Percentiles rank a stretch among this genome's conserved stretches.
Evolutionary conservation across 352 stramenopile genomes (phyloP).

Genomic region (Phytopythium chamaehyphon): DNA sequence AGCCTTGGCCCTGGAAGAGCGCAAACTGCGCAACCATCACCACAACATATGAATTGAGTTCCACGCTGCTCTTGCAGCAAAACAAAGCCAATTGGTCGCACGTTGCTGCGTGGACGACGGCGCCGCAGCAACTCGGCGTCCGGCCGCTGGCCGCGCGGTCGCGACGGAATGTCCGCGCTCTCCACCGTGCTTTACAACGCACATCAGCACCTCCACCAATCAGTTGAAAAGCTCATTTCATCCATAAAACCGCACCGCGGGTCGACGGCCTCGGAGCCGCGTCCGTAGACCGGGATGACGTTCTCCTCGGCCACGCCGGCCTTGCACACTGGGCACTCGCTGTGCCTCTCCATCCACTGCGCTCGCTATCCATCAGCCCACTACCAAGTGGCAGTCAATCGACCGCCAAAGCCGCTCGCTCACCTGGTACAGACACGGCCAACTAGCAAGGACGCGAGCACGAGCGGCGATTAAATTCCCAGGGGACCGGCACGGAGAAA

Average conservation of each 20-base stretch:
- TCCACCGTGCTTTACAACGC: constrained; percentile 22
- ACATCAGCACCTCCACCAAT: neutral
- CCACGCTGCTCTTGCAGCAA: neutral
- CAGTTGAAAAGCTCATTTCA: neutral
- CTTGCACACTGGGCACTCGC: constrained; percentile 90
- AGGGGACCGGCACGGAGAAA: neutral
- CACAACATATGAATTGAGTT: neutral
- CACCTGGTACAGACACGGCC: constrained; percentile 85
- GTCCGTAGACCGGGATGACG: constrained; percentile 86
- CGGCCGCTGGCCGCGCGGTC: constrained; percentile 56
- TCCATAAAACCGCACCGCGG: constrained; percentile 24
- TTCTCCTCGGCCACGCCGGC: constrained; percentile 87
- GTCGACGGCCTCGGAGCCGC: constrained; percentile 66
- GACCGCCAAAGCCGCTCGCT: neutral
- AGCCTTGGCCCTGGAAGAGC: constrained; percentile 29
- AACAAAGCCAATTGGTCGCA: constrained; percentile 8
- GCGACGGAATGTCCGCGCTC: constrained; percentile 38
- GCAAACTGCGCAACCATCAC: constrained; percentile 21
- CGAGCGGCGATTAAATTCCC: neutral
- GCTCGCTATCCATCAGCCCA: neutral
- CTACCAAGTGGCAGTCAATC: neutral
- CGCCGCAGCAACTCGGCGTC: constrained; percentile 57
- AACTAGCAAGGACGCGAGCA: constrained; percentile 36
- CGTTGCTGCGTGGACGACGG: constrained; percentile 43
- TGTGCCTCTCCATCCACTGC: constrained; percentile 75